Evolutionary conservation across 78 protist species (phyloP), one percentile per base, ranked within the genome.

Genomic region (slime mould (Dictyostelium discoideum)): DNA sequence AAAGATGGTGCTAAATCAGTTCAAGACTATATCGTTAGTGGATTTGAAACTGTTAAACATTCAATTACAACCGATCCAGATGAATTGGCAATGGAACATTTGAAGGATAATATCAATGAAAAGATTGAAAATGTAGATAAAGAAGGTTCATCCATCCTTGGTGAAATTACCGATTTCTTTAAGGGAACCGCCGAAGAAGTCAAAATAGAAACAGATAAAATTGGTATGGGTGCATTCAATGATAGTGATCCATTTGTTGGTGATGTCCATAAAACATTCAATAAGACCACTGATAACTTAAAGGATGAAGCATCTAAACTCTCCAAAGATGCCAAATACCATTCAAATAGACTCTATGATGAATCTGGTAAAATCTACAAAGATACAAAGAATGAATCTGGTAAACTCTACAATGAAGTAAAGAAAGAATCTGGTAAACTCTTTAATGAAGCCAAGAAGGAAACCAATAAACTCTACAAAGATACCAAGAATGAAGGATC

Each of bases 81-180:
- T 26, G 86, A 82, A 50, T 48, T 16, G 37, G 54, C 54, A 29
- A 39, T 84, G 13, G 77, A 63, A 5, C 26, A 82, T 13, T 24
- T 29, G 14, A 50, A 24, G 22, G 42, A 54, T 4, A 82, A 42
- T 29, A 32, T 50, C 42, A 26, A 63, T 42, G 78, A 82, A 29
- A 42, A 50, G 60, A 18, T 50, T 5, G 86, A 82, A n/a, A 26
- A 50, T 8, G 84, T 26, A 3, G 60, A 78, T 13, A 42, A 44
- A 24, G 78, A 84, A 63, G 24, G 72, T 20, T 20, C 24, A 3
- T 32, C 77, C 11, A 3, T 84, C 16, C 24, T 84, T 8, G 48
- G 32, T 20, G 87, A 74, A 22, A 84, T 84, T 10, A 22, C 79
- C 0, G 39, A 79, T 67, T 84, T 88, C 86, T 63, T 88, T 24